Conservation (phyloP, 192 early-diverging fungal species). For the Chytriomyces sp. region DNA sequence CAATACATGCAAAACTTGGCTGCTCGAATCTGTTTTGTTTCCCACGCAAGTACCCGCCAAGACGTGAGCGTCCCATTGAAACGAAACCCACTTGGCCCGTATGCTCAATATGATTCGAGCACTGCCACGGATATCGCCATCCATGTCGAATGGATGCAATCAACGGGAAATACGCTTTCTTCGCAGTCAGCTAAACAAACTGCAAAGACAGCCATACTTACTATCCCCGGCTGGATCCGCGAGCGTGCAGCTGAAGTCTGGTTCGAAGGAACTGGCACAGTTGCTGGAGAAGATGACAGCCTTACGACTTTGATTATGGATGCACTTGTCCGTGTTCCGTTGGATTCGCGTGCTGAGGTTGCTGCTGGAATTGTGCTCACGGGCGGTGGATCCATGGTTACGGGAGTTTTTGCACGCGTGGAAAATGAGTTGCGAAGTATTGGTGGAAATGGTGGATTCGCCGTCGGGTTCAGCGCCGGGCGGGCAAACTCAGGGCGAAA, state of each 20-base stretch:
- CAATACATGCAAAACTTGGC: constrained; percentile 73
- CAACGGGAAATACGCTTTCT: background rate
- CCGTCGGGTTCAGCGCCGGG: constrained; percentile 45
- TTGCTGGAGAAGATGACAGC: constrained; percentile 65
- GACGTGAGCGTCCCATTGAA: constrained; percentile 46
- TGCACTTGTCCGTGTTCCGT: constrained; percentile 61
- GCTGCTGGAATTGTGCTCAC: constrained; percentile 70
- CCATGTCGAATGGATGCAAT: background rate
- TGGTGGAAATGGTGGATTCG: constrained; percentile 50
- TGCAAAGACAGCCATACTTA: background rate
- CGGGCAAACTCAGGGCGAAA: constrained; percentile 34
- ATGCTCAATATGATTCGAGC: constrained; percentile 30
- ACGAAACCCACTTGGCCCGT: constrained; percentile 32
- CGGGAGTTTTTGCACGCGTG: constrained; percentile 69
- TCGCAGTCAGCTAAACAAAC: background rate
- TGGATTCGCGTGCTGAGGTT: constrained; percentile 74
- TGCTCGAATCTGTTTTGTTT: constrained; percentile 66
- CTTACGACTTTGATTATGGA: constrained; percentile 63
- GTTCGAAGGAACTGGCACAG: constrained; percentile 53
- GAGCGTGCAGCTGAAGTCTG: constrained; percentile 80
- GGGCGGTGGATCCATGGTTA: constrained; percentile 79
- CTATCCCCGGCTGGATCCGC: constrained; percentile 83
- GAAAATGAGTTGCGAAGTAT: constrained; percentile 63
- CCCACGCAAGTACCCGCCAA: constrained; percentile 11
- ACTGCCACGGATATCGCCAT: background rate